Evolutionary conservation across 169 alveolate genomes (phyloP).

Genomic region (Cryptosporidium canis): DNA sequence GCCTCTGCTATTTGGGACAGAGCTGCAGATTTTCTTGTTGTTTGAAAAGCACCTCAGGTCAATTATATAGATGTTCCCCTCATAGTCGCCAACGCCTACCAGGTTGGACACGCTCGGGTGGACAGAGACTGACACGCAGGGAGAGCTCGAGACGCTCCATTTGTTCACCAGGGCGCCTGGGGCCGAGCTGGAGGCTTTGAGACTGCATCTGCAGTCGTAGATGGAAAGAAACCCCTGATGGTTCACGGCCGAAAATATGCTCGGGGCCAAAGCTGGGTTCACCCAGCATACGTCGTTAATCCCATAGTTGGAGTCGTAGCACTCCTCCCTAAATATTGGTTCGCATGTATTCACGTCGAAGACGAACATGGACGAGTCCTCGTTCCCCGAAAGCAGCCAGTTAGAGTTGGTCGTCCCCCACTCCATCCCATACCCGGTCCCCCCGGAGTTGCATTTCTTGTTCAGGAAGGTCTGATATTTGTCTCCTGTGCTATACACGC

Average conservation of each 20-base stretch:
- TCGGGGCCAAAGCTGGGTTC: slow-evolving; percentile 58
- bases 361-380: slow-evolving; percentile 39
- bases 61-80: slow-evolving; percentile 23
- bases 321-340: background rate
- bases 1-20: background rate
- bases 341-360: slow-evolving; percentile 22
- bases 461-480: background rate
- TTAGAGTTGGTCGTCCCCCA: slow-evolving; percentile 63
- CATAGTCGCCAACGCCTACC: slow-evolving; percentile 28
- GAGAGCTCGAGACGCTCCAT: slow-evolving; percentile 47
- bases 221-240: slow-evolving; percentile 54
- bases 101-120: slow-evolving; percentile 39
- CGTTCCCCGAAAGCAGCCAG: slow-evolving; percentile 66
- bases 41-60: slow-evolving; percentile 62
- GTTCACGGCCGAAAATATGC: slow-evolving; percentile 27
- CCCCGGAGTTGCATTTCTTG: background rate
- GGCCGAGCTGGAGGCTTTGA: background rate
- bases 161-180: background rate
- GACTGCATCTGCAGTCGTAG: slow-evolving; percentile 17
- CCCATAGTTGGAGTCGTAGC: background rate
- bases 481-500: background rate
- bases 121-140: slow-evolving; percentile 51
- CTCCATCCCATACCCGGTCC: slow-evolving; percentile 62
- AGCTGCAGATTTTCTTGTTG: background rate
- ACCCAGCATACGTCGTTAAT: slow-evolving; percentile 60